Conservation (phyloP, 352 stramenopile species). For the Globisporangium ultimum region DNA sequence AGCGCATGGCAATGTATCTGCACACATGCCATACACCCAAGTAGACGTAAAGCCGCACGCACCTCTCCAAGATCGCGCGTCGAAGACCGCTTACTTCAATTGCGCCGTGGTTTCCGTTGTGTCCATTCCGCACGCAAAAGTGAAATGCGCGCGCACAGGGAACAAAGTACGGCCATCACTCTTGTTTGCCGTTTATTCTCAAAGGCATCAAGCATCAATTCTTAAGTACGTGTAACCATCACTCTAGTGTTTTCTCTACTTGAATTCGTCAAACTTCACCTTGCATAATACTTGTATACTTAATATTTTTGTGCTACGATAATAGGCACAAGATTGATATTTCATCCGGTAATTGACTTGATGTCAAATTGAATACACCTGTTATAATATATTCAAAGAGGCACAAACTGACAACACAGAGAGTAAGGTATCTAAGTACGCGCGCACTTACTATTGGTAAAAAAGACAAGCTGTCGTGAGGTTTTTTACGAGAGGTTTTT, state of each 20-base stretch:
- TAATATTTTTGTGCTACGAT: too few relatives aligned
- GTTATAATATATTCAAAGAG: too few relatives aligned
- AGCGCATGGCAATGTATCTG: too few relatives aligned
- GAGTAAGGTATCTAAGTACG: too few relatives aligned
- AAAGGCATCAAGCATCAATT: neutral
- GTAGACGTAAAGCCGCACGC: too few relatives aligned
- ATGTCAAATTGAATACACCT: too few relatives aligned
- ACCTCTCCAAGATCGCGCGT: neutral
- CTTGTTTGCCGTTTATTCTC: neutral
- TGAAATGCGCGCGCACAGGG: neutral
- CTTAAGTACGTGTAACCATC: neutral
- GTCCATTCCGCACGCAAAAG: neutral
- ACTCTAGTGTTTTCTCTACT: neutral
- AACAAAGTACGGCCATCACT: neutral
- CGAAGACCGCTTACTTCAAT: neutral
- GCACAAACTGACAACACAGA: too few relatives aligned
- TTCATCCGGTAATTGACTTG: too few relatives aligned
- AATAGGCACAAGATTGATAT: too few relatives aligned
- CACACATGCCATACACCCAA: too few relatives aligned
- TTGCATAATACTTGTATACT: too few relatives aligned
- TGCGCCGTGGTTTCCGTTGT: neutral
- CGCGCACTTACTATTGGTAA: neutral
- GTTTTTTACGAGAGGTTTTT: constrained; percentile 14
- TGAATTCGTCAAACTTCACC: too few relatives aligned
- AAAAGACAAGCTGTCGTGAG: neutral